Evolutionary conservation across 1,284 basidiomycete species (phyloP).

Genomic region (Coniferiporia sulphurascens): DNA sequence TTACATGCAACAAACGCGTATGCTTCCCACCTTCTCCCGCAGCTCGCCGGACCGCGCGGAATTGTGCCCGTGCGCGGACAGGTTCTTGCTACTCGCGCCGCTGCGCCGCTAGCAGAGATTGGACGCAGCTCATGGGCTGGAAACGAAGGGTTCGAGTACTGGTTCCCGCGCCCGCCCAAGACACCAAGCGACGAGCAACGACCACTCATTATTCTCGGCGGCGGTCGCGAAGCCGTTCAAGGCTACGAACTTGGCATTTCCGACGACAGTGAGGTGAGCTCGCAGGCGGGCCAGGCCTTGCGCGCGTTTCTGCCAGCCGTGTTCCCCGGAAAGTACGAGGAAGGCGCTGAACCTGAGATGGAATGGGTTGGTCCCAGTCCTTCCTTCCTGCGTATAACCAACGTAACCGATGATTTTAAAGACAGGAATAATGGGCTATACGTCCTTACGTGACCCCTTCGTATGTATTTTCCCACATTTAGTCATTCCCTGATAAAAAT

Average conservation of each 20-base stretch:
- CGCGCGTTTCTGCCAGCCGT: constrained; percentile 52
- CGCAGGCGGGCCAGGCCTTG: constrained; percentile 43
- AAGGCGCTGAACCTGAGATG: constrained; percentile 50
- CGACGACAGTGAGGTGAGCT: constrained; percentile 58
- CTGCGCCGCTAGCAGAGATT: constrained; percentile 33
- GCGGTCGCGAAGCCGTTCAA: constrained; percentile 47
- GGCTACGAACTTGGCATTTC: constrained; percentile 47
- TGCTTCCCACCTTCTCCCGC: constrained; percentile 59
- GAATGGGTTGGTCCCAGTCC: constrained; percentile 57
- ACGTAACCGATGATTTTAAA: constrained; percentile 24
- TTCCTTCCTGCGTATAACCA: constrained; percentile 14
- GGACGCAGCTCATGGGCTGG: constrained; percentile 35
- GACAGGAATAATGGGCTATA: constrained; percentile 84
- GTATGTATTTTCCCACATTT: constrained; percentile 37
- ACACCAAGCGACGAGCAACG: constrained; percentile 13
- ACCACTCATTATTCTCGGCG: constrained; percentile 72
- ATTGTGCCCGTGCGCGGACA: constrained; percentile 76
- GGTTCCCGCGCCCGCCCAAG: constrained; percentile 66
- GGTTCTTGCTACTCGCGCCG: constrained; percentile 57
- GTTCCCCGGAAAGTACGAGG: constrained; percentile 52
- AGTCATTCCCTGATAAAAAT: background rate
- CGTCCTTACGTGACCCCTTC: constrained; percentile 58
- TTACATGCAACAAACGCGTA: constrained; percentile 83
- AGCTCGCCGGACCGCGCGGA: constrained; percentile 44
- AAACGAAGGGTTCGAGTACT: constrained; percentile 65